Evolutionary conservation across 2,329 filamentous ascomycete genomes (phyloP).

Genomic region (Diaporthe sp.): DNA sequence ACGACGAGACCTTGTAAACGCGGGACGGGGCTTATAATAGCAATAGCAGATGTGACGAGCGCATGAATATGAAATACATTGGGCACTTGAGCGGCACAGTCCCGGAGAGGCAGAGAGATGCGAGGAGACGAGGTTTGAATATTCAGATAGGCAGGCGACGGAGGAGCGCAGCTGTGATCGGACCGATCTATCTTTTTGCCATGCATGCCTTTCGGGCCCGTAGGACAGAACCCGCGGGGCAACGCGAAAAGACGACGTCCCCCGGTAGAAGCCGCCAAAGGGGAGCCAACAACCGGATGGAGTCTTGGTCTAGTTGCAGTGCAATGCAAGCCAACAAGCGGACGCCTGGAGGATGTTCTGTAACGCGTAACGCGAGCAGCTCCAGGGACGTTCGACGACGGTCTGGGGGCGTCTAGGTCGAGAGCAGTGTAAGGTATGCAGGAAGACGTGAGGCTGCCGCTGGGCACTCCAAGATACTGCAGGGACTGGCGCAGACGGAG

Average conservation of each 20-base stretch:
- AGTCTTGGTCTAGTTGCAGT: constrained; percentile 15
- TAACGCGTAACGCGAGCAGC: constrained; percentile 29
- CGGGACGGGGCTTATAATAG: constrained; percentile 36
- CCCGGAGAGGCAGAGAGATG: constrained; percentile 18
- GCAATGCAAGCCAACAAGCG: constrained; percentile 27
- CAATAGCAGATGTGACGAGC: constrained; percentile 35
- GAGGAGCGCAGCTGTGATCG: constrained; percentile 33
- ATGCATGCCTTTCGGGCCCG: constrained; percentile 24
- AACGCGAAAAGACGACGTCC: constrained; percentile 22
- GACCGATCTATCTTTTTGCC: constrained; percentile 37
- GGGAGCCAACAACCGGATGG: constrained; percentile 13
- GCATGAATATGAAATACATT: constrained; percentile 38
- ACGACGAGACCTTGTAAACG: constrained; percentile 41
- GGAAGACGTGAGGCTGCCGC: constrained; percentile 45
- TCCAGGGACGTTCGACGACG: constrained; percentile 33
- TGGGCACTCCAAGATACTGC: constrained; percentile 44
- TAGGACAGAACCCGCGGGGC: constrained; percentile 36
- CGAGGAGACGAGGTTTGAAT: constrained; percentile 24
- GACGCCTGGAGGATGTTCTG: constrained; percentile 15
- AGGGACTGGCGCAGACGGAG: constrained; percentile 42
- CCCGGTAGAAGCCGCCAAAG: constrained; percentile 26
- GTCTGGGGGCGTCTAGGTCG: constrained; percentile 44
- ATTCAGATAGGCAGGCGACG: constrained; percentile 26
- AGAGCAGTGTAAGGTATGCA: constrained; percentile 40
- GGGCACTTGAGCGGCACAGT: constrained; percentile 31